A percentile compares a stretch with the other conserved stretches of the same genome.
Conservation (phyloP, 495 filamentous ascomycete species). For the Aspergillus sclerotiicarbonarius region DNA sequence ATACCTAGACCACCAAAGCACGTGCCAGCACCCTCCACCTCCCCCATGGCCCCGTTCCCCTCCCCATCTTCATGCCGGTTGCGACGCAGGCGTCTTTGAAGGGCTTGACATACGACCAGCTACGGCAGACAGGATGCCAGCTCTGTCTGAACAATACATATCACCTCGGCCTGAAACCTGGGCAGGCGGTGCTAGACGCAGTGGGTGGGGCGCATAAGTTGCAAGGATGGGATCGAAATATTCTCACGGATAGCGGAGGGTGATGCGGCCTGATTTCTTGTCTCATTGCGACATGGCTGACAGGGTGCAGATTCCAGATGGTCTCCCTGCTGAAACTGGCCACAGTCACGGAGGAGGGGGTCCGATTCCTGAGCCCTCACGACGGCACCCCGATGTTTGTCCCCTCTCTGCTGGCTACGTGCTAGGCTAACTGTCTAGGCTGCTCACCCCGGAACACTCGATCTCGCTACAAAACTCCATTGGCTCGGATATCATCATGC, state of each 20-base stretch:
- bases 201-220: conserved; percentile 91
- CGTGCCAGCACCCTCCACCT: conserved; percentile 86
- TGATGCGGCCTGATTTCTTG: conserved; percentile 31
- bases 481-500: conserved; percentile 99
- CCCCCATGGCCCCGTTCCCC: conserved; percentile 84
- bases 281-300: neutral
- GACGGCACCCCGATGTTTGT: conserved; percentile 87
- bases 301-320: conserved; percentile 82
- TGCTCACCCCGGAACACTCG: conserved; percentile 95
- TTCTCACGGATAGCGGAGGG: conserved; percentile 97
- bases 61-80: conserved; percentile 97
- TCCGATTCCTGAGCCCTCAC: conserved; percentile 90
- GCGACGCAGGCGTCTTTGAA: conserved; percentile 97
- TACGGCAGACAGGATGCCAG: conserved; percentile 83
- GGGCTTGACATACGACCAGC: conserved; percentile 87
- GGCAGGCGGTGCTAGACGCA: conserved; percentile 79
- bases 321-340: conserved; percentile 93
- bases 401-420: neutral
- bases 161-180: conserved; percentile 91
- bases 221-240: conserved; percentile 92
- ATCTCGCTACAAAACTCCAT: conserved; percentile 96
- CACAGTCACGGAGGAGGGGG: conserved; percentile 91
- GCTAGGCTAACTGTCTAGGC: conserved; percentile 36
- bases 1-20: conserved; percentile 83
- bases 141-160: conserved; percentile 98